Evolutionary conservation across 2,329 filamentous ascomycete species (phyloP).

Genomic region (Sarocladiaceae sp.): DNA sequence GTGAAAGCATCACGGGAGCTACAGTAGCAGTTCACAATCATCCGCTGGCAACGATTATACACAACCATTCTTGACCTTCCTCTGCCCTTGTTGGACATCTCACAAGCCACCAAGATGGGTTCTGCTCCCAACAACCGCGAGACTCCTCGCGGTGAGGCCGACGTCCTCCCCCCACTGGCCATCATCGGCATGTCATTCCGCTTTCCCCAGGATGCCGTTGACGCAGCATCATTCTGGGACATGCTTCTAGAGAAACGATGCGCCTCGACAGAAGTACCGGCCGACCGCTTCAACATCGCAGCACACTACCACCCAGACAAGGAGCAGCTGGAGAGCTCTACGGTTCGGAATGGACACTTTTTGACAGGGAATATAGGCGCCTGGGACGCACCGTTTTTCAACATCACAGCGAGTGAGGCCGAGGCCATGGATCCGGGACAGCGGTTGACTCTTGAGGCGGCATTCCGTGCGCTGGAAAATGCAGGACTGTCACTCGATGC

Average conservation of each 20-base stretch:
- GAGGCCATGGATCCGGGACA: constrained; percentile 21
- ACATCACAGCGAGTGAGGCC: constrained; percentile 17
- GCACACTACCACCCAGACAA: constrained; percentile 19
- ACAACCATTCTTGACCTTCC: no score
- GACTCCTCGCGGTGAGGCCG: no score
- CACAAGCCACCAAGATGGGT: no score
- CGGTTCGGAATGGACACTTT: constrained; percentile 13
- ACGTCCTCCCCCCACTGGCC: constrained; percentile 17
- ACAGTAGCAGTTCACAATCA: no score
- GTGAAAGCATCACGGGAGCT: no score
- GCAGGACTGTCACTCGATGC: constrained; percentile 22
- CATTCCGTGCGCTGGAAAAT: constrained; percentile 13
- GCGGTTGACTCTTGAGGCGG: constrained; percentile 14
- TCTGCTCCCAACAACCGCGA: no score
- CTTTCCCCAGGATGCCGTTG: constrained; percentile 28
- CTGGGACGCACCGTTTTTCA: constrained; percentile 18
- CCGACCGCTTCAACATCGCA: constrained; percentile 19
- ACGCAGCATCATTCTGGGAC: constrained; percentile 12
- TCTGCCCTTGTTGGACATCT: no score
- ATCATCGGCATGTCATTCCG: constrained; percentile 37
- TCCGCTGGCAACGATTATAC: no score
- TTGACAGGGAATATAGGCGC: constrained; percentile 9
- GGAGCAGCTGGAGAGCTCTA: constrained; percentile 16
- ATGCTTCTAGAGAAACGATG: constrained; percentile 19
- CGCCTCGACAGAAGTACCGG: constrained; percentile 18